Evolutionary conservation across 768 basidiomycete genomes (phyloP), one percentile per base, ranked within the genome.

Genomic region (Leccinum pellstonianum): DNA sequence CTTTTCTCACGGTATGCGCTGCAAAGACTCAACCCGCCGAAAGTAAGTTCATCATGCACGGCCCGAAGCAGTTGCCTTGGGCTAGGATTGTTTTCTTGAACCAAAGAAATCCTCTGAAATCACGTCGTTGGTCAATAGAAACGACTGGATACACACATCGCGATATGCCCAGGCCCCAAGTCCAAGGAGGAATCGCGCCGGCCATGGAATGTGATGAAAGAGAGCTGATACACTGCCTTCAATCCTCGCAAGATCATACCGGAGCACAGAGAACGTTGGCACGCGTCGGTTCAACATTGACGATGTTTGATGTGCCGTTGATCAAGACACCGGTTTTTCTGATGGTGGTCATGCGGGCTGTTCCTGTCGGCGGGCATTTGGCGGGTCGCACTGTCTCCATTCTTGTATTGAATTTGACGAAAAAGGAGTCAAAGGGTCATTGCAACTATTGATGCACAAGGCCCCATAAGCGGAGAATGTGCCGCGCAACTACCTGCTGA

Each of bases 361-460:
- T 96, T 95, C 77, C 93, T 93, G 1, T 70, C 93, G 5, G 38
- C 86, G 10, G 93, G 95, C 68, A 78, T 95, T 2, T 65, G 91
- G 88, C 80, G 92, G 1, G 78, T 95, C 10, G 87, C 86, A 0
- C 71, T 27, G 27, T 27, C 7, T 27, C 7, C 6, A 81, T 86
- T 15, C 79, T 81, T 0, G 69, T 72, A 0, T 89, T 83, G 86
- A 75, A 70, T 41, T 74, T 80, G 5, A 66, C 70, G 15, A 63
- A 12, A 59, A 59, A 3, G 67, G 67, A 5, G 8, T 58, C 73
- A 11, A 67, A 6, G 31, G 10, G 31, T 10, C 31, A 3, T 1
- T 10, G 31, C 62, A 66, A 9, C 21, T 76, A 5, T 75, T 88
- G 55, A 66, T 88, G 29, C 72, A 76, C 25, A 81, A 82, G 62